Evolutionary conservation across 2,329 filamentous ascomycete genomes (phyloP), one percentile per base, ranked within the genome.

Genomic region (Phaeosphaeria sp.): DNA sequence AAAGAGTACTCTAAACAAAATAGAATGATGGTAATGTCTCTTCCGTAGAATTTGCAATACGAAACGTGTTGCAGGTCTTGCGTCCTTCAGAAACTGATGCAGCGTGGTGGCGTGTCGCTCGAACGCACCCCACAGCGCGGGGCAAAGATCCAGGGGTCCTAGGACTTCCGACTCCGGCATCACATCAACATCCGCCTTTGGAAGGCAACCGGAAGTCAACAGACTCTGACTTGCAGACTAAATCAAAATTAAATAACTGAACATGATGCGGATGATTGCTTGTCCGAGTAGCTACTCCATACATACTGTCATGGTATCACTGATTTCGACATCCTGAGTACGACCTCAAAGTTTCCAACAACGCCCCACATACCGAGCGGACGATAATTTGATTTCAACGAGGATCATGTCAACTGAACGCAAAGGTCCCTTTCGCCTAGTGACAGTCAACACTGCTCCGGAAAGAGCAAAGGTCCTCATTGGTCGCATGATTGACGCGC

Each of bases 381-480:
- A 53, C 21, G 46, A 18, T 21, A 20, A n/a, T 13, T 42, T 17
- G 18, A 44, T 10, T 6, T 2, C 11, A n/a, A 22, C 18, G 21
- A 20, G 18, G 20, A 46, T 20, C 20, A 59, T 56, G 33, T 22
- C 54, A 41, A 48, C 22, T 22, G 52, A 44, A 46, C 59, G 50
- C 55, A 65, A 59, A 65, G 86, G 86, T 18, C 86, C 86, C 2
- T 90, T 83, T 77, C 84, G 80, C 65, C 82, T 90, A 13, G 83
- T 90, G 27, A 90, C 87, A 1, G 87, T 90, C 63, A 90, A 90
- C 77, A 89, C 84, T 1, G 86, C 84, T 1, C 88, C 88, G 0
- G 87, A 89, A 61, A 81, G 88, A 55, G 89, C 88, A 33, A 85
- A 86, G 76, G 77, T 80, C 7, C 75, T 91, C 33, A 84, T 89